These are phyloP conservation scores for Solioccasus polychromus DNA, from an alignment of 768 basidiomycete genomes.

Conservation along the genomic window DNA sequence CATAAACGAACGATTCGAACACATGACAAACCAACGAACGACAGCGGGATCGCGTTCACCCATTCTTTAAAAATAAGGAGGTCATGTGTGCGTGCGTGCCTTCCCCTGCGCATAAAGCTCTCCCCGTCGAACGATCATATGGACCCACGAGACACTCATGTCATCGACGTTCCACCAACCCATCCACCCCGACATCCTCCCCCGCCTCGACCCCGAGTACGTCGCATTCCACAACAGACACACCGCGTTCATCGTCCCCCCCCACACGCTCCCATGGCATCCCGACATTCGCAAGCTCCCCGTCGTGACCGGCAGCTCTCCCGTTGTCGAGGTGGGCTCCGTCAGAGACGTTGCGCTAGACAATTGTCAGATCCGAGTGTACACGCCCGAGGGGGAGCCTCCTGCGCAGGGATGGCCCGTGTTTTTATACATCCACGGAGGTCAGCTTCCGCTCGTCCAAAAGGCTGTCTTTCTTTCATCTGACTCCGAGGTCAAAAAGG, in stretches of 20 bases:
- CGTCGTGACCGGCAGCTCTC: constrained; percentile 53
- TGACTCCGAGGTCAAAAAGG: constrained; percentile 35
- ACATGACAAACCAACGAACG: too few species aligned
- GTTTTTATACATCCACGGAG: constrained; percentile 72
- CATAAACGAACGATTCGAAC: too few species aligned
- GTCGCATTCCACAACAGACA: constrained; percentile 52
- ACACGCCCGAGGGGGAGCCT: constrained; percentile 51
- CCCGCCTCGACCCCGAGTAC: constrained; percentile 62
- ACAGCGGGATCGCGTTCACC: background rate
- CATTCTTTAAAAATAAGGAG: constrained; percentile 12
- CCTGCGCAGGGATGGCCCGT: constrained; percentile 64
- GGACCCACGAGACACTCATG: constrained; percentile 5
- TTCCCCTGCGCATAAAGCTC: too few species aligned
- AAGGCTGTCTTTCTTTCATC: background rate
- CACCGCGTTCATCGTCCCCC: constrained; percentile 42
- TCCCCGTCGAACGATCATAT: background rate
- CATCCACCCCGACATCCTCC: constrained; percentile 57
- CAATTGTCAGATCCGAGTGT: constrained; percentile 56
- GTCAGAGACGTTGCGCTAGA: constrained; percentile 48
- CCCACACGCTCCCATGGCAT: constrained; percentile 60
- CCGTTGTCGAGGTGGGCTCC: constrained; percentile 52
- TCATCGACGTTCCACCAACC: constrained; percentile 38
- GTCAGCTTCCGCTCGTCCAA: constrained; percentile 36
- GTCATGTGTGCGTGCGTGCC: constrained; percentile 18
- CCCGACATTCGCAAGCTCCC: constrained; percentile 50